phyloP scores from a whole-genome alignment of 106 monocot species.

The Acanthochlamys bracteata region DNA sequence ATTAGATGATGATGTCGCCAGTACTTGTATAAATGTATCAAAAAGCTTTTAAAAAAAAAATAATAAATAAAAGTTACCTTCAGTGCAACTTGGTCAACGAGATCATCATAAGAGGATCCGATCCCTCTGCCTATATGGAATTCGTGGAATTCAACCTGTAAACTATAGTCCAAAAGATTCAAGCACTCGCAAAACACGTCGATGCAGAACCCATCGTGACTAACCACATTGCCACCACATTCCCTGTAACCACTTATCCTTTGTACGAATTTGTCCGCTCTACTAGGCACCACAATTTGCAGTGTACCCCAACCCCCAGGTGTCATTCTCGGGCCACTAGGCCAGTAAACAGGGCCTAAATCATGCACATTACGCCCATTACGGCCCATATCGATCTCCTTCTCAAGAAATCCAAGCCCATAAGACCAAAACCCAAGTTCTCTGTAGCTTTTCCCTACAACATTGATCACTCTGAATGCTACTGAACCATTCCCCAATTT shows the following conservation, averaged over 20 bases:
- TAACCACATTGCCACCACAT: neutral
- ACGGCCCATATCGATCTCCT: neutral
- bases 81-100: slow-evolving; percentile 9
- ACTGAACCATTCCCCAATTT: neutral
- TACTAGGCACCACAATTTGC: slow-evolving; percentile 15
- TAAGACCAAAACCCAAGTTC: slow-evolving; percentile 20
- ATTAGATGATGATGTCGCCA: too few species aligned
- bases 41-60: neutral
- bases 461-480: slow-evolving; percentile 12
- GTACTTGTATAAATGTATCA: too few species aligned
- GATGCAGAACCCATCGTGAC: slow-evolving; percentile 20
- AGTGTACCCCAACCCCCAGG: slow-evolving; percentile 28
- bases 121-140: too few species aligned
- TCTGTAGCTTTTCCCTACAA: slow-evolving; percentile 26
- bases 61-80: neutral
- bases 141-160: slow-evolving; percentile 8
- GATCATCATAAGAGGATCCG: slow-evolving; percentile 13
- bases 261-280: too few species aligned
- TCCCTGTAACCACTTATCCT: slow-evolving; percentile 2
- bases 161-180: slow-evolving; percentile 9
- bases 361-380: neutral
- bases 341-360: slow-evolving; percentile 13
- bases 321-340: neutral
- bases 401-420: slow-evolving; percentile 3
- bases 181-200: slow-evolving; percentile 11